Evolutionary conservation across 2,329 filamentous ascomycete species (phyloP).

Genomic region (Botryotinia convoluta): DNA sequence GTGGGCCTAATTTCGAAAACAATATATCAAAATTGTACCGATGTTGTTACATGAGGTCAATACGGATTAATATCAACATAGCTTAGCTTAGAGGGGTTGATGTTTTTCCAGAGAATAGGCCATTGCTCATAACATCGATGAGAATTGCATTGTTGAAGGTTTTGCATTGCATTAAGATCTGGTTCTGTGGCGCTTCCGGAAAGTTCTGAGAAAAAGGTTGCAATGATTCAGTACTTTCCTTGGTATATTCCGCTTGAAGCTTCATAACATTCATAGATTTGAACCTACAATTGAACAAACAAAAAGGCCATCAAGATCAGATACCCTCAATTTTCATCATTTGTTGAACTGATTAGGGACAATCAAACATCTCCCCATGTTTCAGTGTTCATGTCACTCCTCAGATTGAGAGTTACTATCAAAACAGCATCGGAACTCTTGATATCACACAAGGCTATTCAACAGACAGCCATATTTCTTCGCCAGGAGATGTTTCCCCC

Average conservation of each 20-base stretch:
- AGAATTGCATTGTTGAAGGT: not conserved
- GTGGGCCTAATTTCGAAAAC: too few species aligned
- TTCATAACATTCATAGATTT: too few species aligned
- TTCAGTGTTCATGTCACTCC: not conserved
- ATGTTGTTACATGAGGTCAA: not conserved
- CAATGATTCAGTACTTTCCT: not conserved
- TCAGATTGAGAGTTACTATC: not conserved
- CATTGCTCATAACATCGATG: not conserved
- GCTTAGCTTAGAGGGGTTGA: not conserved
- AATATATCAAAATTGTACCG: not conserved
- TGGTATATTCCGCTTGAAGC: rapidly evolving
- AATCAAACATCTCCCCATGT: not conserved
- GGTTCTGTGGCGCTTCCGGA: not conserved
- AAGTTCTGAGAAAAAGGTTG: not conserved
- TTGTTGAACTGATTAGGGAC: not conserved
- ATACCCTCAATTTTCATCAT: not conserved
- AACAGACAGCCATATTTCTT: not conserved
- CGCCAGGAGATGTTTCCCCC: not conserved
- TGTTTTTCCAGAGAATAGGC: not conserved
- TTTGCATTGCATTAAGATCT: not conserved
- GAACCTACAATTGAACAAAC: too few species aligned
- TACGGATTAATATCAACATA: not conserved
- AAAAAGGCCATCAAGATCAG: too few species aligned
- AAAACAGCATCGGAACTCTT: not conserved
- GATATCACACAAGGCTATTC: not conserved